Percentiles rank a stretch among this genome's conserved stretches.
Evolutionary conservation across 768 basidiomycete species (phyloP).

Genomic region (Brasilioporus rufonigricans): DNA sequence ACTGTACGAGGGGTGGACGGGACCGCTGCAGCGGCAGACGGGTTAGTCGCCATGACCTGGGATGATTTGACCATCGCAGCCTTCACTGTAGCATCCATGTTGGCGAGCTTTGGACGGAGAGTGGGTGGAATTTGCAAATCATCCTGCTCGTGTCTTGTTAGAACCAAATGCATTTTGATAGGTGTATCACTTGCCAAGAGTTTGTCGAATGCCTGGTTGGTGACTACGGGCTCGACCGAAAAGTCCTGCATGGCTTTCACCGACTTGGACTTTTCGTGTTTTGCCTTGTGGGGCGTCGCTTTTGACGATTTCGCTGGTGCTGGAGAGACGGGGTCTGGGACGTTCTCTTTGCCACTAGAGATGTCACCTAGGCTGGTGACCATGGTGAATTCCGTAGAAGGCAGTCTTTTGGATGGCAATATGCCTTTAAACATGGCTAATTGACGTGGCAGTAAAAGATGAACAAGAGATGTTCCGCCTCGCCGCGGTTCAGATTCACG

Average conservation of each 20-base stretch:
- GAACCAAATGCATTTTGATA: not conserved
- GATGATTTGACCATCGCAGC: constrained; percentile 91
- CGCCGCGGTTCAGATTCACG: constrained; percentile 33
- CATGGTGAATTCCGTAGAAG: constrained; percentile 73
- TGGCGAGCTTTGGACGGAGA: constrained; percentile 72
- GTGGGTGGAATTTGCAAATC: constrained; percentile 84
- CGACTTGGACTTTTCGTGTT: constrained; percentile 44
- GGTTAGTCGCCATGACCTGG: constrained; percentile 52
- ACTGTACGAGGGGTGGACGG: constrained; percentile 55
- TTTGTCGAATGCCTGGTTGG: constrained; percentile 74
- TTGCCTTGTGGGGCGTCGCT: constrained; percentile 18
- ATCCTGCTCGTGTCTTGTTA: constrained; percentile 48
- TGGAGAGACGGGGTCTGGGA: constrained; percentile 41
- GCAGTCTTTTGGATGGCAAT: constrained; percentile 63
- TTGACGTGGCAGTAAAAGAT: not conserved
- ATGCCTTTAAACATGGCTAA: constrained; percentile 76
- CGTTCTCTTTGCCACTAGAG: constrained; percentile 66
- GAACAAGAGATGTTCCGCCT: constrained; percentile 4
- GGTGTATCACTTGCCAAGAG: constrained; percentile 57
- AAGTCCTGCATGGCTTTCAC: constrained; percentile 43
- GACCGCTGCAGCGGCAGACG: constrained; percentile 24
- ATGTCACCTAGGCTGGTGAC: constrained; percentile 52
- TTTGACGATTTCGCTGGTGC: constrained; percentile 31
- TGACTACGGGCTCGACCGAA: constrained; percentile 37
- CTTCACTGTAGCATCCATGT: constrained; percentile 84